Evolutionary conservation across 805 yeast species (phyloP), one percentile per base, ranked within the genome.

Genomic region (Saturnispora bothae): DNA sequence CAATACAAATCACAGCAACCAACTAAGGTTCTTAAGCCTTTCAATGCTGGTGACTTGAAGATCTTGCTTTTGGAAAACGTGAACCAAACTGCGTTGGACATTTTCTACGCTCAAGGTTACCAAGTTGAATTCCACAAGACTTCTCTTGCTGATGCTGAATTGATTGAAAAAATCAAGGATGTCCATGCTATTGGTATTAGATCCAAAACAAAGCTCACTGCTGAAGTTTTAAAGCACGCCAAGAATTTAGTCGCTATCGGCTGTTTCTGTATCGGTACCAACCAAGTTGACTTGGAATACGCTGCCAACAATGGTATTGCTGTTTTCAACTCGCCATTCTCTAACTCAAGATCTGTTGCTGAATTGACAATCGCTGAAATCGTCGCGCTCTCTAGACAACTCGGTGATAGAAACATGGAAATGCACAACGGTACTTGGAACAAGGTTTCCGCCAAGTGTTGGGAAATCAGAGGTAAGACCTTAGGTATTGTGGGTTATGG

Each of bases 401-500:
- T 89, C 45, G 95, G 96, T 55, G 98, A 92, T 63, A 79, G 98
- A 65, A 84, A 95, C 26, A 80, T 81, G 48, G 98, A 92, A 69
- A 60, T 92, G 69, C 98, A 89, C 69, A 74, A 89, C 39, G 96
- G 96, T 48, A 78, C 89, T 45, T 92, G 98, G 98, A 92, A 92
- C 70, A 92, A 92, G 68, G 96, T 89, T 51, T 70, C 83, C 53
- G 71, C 84, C 49, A 86, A 75, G 63, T 92, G 98, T 68, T 92
- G 97, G 97, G 98, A 92, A 67, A 88, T 92, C 51, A 83, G 98
- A 68, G 98, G 98, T 50, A 92, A 92, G 65, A 89, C 98, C 34
- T 71, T 92, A 52, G 98, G 98, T 45, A 92, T 92, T 54, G 71
- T 92, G 28, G 98, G 98, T 51, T 92, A 92, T 56, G 98, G 98